phyloP scores from a whole-genome alignment of 2,329 filamentous ascomycete genomes.

The Diaporthe nobilis region DNA sequence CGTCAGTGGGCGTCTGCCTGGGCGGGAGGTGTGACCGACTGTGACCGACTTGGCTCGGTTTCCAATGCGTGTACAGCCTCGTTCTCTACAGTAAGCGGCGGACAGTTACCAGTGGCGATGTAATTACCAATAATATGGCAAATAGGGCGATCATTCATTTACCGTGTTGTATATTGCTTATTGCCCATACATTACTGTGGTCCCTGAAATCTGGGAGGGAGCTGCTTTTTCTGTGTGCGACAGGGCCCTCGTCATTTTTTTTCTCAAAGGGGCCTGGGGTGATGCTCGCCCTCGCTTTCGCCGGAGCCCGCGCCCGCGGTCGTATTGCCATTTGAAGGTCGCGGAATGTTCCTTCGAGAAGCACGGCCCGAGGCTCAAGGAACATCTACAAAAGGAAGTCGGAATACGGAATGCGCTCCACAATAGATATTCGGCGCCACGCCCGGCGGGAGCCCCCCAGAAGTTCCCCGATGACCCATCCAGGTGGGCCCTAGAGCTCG shows the following conservation, averaged over 20 bases:
- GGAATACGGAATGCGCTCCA: conserved; percentile 8
- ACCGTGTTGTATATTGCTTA: background rate
- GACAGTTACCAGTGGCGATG: background rate
- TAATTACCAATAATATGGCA: background rate
- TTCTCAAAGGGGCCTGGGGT: background rate
- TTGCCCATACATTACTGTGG: background rate
- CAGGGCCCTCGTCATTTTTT: background rate
- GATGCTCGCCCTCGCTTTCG: background rate
- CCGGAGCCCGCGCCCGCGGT: background rate
- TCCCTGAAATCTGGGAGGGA: background rate
- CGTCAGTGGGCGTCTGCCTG: background rate
- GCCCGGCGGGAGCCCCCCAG: conserved; percentile 11
- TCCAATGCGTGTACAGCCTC: background rate
- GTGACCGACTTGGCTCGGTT: background rate
- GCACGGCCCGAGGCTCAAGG: conserved; percentile 2
- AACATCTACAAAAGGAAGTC: conserved; percentile 6
- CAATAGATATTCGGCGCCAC: conserved; percentile 9
- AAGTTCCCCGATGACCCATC: conserved; percentile 14
- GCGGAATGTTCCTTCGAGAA: background rate
- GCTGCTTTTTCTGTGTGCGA: background rate
- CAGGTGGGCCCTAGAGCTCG: background rate
- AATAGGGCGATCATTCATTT: background rate
- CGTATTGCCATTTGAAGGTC: conserved; percentile 16
- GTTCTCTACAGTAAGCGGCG: background rate
- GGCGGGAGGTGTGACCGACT: background rate